These are phyloP conservation scores for Kuraishia cidri DNA, from an alignment of 805 yeast genomes.

Conservation along the genomic window DNA sequence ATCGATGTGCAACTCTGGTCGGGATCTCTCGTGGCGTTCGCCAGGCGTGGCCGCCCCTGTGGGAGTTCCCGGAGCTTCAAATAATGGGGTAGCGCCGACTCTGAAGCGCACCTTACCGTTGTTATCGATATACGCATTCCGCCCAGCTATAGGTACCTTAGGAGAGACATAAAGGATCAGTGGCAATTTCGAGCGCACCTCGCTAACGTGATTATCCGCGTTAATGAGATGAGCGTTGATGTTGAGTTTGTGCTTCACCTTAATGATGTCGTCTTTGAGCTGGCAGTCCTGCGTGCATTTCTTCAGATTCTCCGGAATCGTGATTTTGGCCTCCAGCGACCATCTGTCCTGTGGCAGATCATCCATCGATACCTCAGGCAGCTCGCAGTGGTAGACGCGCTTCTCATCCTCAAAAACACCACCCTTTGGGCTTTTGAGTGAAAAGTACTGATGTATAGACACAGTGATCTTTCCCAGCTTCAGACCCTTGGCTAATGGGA, in stretches of 20 bases:
- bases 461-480: constrained; percentile 23
- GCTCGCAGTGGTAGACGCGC: constrained; percentile 20
- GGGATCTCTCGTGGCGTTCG: neutral
- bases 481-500: constrained; percentile 39
- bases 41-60: neutral
- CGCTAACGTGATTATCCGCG: constrained; percentile 40
- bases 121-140: constrained; percentile 14
- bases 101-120: constrained; percentile 14
- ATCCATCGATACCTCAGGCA: constrained; percentile 21
- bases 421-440: constrained; percentile 12
- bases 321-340: constrained; percentile 30
- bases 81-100: constrained; percentile 8
- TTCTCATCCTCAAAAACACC: constrained; percentile 13
- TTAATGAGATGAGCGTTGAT: constrained; percentile 35
- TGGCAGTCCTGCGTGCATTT: constrained; percentile 34
- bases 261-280: constrained; percentile 27
- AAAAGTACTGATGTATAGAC: constrained; percentile 21
- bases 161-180: constrained; percentile 31
- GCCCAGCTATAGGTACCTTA: constrained; percentile 13
- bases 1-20: too few relatives aligned
- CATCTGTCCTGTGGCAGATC: constrained; percentile 34
- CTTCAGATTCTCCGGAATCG: constrained; percentile 28
- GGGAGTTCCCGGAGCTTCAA: constrained; percentile 2
- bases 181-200: constrained; percentile 43
- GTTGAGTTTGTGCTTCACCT: constrained; percentile 35